A percentile compares a stretch with the other conserved stretches of the same genome.
phyloP scores from a whole-genome alignment of 306 rosid genomes.

The Comarum palustre region DNA sequence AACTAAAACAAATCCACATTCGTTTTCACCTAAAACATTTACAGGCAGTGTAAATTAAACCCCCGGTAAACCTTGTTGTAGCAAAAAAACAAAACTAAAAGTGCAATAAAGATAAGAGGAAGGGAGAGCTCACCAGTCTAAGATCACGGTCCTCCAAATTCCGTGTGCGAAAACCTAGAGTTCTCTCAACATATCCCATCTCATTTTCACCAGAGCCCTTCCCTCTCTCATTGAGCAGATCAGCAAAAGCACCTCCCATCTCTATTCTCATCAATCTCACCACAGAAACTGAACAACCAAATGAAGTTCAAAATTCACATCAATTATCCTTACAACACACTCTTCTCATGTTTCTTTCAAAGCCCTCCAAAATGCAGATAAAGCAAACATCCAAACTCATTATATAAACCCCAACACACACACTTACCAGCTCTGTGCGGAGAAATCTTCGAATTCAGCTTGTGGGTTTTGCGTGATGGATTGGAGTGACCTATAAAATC shows the following conservation, averaged over 20 bases:
- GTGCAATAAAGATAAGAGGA: conserved; percentile 17
- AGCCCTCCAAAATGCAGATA: conserved; percentile 6
- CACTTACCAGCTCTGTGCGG: conserved; percentile 84
- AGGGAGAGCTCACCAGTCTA: conserved; percentile 57
- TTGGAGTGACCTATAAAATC: conserved; percentile 40
- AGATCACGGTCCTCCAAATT: conserved; percentile 72
- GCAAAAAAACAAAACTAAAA: background rate
- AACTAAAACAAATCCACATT: background rate
- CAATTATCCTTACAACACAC: background rate
- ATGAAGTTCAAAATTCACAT: conserved; percentile 4
- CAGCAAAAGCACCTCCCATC: conserved; percentile 93
- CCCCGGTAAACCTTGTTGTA: background rate
- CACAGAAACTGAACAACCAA: conserved; percentile 51
- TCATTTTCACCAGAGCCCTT: conserved; percentile 93
- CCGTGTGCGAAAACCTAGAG: conserved; percentile 77
- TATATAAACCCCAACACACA: background rate
- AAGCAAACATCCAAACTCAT: background rate
- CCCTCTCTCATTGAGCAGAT: conserved; percentile 85
- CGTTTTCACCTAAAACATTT: background rate
- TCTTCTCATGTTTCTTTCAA: background rate
- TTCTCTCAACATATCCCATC: conserved; percentile 82
- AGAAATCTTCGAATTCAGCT: conserved; percentile 69
- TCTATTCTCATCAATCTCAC: conserved; percentile 91
- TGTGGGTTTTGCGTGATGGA: conserved; percentile 47
- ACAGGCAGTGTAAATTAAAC: background rate